Percentiles rank a stretch among this genome's conserved stretches.
These are phyloP conservation scores for Globisporangium okanoganense DNA, from an alignment of 352 stramenopile genomes.

Conservation along the genomic window DNA sequence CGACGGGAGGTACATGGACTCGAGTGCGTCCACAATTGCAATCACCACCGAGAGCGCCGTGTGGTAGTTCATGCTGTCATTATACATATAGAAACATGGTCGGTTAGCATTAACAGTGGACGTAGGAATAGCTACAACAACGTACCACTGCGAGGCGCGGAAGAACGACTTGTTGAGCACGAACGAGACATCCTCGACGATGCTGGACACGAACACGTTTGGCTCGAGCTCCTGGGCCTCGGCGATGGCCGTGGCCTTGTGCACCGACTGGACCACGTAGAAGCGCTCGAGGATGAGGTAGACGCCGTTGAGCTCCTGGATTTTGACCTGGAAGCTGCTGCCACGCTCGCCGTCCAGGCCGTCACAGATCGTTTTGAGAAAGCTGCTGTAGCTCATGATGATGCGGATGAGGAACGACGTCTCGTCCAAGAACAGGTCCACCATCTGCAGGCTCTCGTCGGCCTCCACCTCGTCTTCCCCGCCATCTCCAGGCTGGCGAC, in stretches of 20 bases:
- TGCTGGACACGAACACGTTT: constrained; percentile 68
- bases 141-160: constrained; percentile 67
- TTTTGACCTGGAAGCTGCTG: constrained; percentile 47
- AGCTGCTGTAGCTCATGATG: constrained; percentile 62
- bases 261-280: constrained; percentile 82
- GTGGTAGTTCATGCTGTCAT: constrained; percentile 73
- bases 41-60: constrained; percentile 80
- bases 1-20: constrained; percentile 74
- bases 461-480: constrained; percentile 37
- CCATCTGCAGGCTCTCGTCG: constrained; percentile 86
- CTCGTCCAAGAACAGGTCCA: constrained; percentile 81
- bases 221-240: constrained; percentile 71
- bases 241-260: constrained; percentile 80
- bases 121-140: background rate
- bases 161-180: constrained; percentile 84
- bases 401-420: constrained; percentile 72
- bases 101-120: background rate
- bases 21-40: constrained; percentile 75
- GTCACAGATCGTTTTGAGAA: constrained; percentile 50
- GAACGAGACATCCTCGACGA: constrained; percentile 83
- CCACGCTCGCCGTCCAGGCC: constrained; percentile 33
- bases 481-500: constrained; percentile 28
- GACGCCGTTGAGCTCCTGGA: constrained; percentile 73
- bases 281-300: constrained; percentile 82
- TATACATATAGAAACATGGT: background rate